These are phyloP conservation scores for Gloeostereum incarnatum DNA, from an alignment of 768 basidiomycete genomes.

Conservation along the genomic window DNA sequence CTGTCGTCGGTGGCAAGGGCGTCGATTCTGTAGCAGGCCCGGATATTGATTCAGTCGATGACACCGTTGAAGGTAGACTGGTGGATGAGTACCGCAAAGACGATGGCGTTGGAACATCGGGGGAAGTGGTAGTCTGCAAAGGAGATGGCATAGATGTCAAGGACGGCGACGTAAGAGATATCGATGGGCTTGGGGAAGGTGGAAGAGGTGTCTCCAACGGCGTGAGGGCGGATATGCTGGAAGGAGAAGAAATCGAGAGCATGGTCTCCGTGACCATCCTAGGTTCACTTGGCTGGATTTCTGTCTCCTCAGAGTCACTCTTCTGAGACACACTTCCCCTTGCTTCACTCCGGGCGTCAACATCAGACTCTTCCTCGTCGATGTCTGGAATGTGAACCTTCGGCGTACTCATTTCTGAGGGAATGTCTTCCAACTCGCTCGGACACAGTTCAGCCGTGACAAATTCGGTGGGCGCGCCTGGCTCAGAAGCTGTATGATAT, in stretches of 20 bases:
- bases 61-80: constrained; percentile 12
- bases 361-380: neutral
- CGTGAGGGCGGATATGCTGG: constrained; percentile 15
- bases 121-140: constrained; percentile 9
- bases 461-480: constrained; percentile 32
- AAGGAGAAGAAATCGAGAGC: constrained; percentile 11
- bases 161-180: constrained; percentile 14
- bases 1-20: constrained; percentile 20
- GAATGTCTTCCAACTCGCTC: constrained; percentile 23
- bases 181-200: constrained; percentile 17
- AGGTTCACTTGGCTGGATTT: neutral
- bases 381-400: constrained; percentile 9
- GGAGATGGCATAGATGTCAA: constrained; percentile 16
- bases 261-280: too few species aligned
- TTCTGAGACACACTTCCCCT: neutral
- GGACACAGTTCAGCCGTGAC: constrained; percentile 39
- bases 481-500: constrained; percentile 40
- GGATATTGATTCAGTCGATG: neutral
- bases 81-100: constrained; percentile 16
- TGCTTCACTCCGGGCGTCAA: constrained; percentile 1
- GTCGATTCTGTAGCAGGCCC: constrained; percentile 10
- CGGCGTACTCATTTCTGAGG: constrained; percentile 31
- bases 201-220: constrained; percentile 30
- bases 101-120: constrained; percentile 21
- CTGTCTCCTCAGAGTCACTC: neutral